These are phyloP conservation scores for Murraya koenigii DNA, from an alignment of 345 rosid species.

Conservation along the genomic window DNA sequence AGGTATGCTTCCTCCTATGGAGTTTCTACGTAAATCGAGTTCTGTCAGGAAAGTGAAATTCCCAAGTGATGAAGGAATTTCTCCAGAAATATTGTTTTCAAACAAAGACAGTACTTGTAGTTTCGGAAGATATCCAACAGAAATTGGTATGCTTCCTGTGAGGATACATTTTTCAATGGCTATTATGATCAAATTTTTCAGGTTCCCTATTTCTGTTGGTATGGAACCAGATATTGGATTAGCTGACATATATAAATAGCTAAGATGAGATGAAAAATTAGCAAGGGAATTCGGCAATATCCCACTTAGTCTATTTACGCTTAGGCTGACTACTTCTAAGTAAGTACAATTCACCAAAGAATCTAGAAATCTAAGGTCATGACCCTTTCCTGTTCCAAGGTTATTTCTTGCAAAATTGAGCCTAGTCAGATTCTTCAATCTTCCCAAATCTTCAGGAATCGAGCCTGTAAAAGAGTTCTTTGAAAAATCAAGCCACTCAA, in stretches of 20 bases:
- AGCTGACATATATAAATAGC: conserved; percentile 17
- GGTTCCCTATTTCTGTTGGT: conserved; percentile 4
- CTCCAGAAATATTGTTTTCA: conserved; percentile 33
- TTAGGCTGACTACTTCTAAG: conserved; percentile 22
- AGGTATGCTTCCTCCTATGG: conserved; percentile 38
- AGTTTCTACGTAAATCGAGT: conserved; percentile 21
- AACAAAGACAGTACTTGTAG: conserved; percentile 27
- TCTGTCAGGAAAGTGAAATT: conserved; percentile 33
- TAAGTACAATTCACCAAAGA: conserved; percentile 29
- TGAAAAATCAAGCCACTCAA: neutral
- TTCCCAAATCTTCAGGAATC: conserved; percentile 27
- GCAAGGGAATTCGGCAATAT: conserved; percentile 17
- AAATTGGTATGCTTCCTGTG: conserved; percentile 19
- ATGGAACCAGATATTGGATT: conserved; percentile 26
- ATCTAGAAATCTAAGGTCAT: conserved; percentile 26
- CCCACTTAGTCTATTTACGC: conserved; percentile 18
- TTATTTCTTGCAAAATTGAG: conserved; percentile 23
- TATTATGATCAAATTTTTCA: conserved; percentile 8
- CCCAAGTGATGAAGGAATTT: conserved; percentile 41
- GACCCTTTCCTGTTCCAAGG: conserved; percentile 18
- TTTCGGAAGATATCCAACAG: conserved; percentile 20
- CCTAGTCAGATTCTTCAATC: conserved; percentile 8
- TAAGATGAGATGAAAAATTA: conserved; percentile 24
- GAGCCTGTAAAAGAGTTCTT: conserved; percentile 12
- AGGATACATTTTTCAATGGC: conserved; percentile 24